Percentiles rank a stretch among this genome's conserved stretches.
phyloP scores from a whole-genome alignment of 495 filamentous ascomycete species.

The Aspergillus hancockii region DNA sequence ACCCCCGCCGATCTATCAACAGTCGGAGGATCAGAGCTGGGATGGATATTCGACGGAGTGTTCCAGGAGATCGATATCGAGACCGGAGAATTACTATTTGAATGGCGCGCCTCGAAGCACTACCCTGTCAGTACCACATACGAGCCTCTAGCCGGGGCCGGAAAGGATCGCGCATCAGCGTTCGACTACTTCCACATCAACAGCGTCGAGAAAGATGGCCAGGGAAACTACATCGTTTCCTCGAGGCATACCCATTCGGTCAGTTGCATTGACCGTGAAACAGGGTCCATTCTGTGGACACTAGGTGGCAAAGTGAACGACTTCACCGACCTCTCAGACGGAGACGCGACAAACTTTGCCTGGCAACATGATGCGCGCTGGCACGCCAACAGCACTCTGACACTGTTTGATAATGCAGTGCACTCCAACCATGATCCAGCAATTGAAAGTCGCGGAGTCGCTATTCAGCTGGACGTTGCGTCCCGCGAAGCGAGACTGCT shows the following conservation, averaged over 20 bases:
- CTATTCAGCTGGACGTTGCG: slow-evolving; percentile 31
- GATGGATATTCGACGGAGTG: slow-evolving; percentile 35
- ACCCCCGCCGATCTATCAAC: slow-evolving; percentile 15
- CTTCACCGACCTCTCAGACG: slow-evolving; percentile 45
- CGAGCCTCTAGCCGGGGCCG: slow-evolving; percentile 9
- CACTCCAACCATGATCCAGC: slow-evolving; percentile 29
- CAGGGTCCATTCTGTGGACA: slow-evolving; percentile 43
- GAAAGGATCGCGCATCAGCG: slow-evolving; percentile 21
- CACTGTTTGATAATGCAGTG: slow-evolving; percentile 52
- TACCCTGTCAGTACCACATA: slow-evolving; percentile 27
- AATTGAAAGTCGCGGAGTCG: slow-evolving; percentile 29
- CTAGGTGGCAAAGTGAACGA: slow-evolving; percentile 46
- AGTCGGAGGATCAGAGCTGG: slow-evolving; percentile 28
- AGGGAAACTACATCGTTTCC: slow-evolving; percentile 56
- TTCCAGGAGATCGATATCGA: slow-evolving; percentile 41
- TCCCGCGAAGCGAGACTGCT: slow-evolving; percentile 23
- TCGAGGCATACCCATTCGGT: slow-evolving; percentile 48
- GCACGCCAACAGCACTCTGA: slow-evolving; percentile 38
- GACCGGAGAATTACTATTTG: slow-evolving; percentile 35
- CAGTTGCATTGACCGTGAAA: slow-evolving; percentile 34
- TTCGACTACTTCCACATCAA: slow-evolving; percentile 59
- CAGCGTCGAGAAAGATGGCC: slow-evolving; percentile 50
- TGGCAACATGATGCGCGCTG: slow-evolving; percentile 59
- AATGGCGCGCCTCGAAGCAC: slow-evolving; percentile 38
- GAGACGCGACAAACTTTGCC: slow-evolving; percentile 44